Percentiles rank a stretch among this genome's conserved stretches.
Evolutionary conservation across 2,329 filamentous ascomycete genomes (phyloP).

Genomic region (Hypoxylon sp.): DNA sequence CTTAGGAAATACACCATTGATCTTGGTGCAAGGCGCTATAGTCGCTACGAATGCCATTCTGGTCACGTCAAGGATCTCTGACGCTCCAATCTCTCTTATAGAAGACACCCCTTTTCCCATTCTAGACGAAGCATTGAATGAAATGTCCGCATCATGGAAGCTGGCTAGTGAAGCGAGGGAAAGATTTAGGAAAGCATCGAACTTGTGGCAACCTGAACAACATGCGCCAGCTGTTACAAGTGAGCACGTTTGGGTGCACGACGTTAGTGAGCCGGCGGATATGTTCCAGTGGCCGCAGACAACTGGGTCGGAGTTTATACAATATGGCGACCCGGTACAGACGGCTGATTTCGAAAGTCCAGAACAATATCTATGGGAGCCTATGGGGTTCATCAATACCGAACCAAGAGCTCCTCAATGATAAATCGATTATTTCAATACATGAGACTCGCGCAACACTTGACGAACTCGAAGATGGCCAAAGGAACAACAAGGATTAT

Average conservation of each 20-base stretch:
- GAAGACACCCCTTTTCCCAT: neutral
- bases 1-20: neutral
- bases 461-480: too few relatives aligned
- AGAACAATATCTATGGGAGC: neutral
- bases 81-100: neutral
- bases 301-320: neutral
- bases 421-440: too few relatives aligned
- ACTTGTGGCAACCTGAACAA: neutral
- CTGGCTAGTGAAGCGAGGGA: neutral
- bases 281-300: neutral
- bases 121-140: neutral
- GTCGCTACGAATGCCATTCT: neutral
- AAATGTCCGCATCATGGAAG: neutral
- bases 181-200: neutral
- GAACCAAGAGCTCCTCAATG: too few relatives aligned
- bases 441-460: too few relatives aligned
- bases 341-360: neutral
- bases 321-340: neutral
- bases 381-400: neutral
- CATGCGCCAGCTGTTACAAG: neutral
- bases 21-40: neutral
- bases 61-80: neutral
- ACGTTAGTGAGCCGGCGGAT: neutral
- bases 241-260: neutral
- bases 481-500: too few relatives aligned